Evolutionary conservation across 805 yeast species (phyloP).

Genomic region (Yamadazyma endophytica): DNA sequence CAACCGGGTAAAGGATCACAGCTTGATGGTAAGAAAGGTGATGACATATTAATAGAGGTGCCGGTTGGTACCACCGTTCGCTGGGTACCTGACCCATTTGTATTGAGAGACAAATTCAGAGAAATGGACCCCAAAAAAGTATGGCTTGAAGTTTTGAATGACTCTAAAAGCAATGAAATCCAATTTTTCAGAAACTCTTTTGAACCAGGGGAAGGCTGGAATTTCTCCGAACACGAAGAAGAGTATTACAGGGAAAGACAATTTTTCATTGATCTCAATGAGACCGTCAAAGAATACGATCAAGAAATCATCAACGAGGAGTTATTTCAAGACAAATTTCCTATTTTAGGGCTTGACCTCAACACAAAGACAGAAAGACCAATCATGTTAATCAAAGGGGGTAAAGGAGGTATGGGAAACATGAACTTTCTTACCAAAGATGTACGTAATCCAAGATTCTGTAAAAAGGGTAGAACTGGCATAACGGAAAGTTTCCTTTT

Average conservation of each 20-base stretch:
- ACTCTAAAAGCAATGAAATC: constrained; percentile 5
- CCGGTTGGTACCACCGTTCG: constrained; percentile 87
- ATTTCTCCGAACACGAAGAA: constrained; percentile 73
- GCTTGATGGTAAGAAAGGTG: constrained; percentile 82
- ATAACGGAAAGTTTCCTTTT: constrained; percentile 64
- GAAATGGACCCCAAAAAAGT: constrained; percentile 7
- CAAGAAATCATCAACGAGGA: constrained; percentile 55
- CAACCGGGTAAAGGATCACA: constrained; percentile 68
- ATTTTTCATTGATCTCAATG: constrained; percentile 62
- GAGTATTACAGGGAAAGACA: constrained; percentile 62
- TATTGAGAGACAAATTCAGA: constrained; percentile 28
- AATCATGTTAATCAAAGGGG: constrained; percentile 70
- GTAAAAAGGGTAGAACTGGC: constrained; percentile 74
- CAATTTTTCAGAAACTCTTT: constrained; percentile 65
- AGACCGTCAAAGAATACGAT: constrained; percentile 65
- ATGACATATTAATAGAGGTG: constrained; percentile 73
- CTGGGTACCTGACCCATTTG: constrained; percentile 77
- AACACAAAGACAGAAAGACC: constrained; percentile 61
- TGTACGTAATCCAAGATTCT: constrained; percentile 86
- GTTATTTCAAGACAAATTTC: constrained; percentile 61
- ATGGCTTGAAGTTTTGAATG: constrained; percentile 9
- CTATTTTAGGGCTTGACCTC: constrained; percentile 77
- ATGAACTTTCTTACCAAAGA: constrained; percentile 86
- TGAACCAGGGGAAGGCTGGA: constrained; percentile 81
- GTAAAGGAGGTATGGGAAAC: constrained; percentile 93